Conservation (phyloP, 495 filamentous ascomycete genomes). For the Aspergillus nidulans region DNA sequence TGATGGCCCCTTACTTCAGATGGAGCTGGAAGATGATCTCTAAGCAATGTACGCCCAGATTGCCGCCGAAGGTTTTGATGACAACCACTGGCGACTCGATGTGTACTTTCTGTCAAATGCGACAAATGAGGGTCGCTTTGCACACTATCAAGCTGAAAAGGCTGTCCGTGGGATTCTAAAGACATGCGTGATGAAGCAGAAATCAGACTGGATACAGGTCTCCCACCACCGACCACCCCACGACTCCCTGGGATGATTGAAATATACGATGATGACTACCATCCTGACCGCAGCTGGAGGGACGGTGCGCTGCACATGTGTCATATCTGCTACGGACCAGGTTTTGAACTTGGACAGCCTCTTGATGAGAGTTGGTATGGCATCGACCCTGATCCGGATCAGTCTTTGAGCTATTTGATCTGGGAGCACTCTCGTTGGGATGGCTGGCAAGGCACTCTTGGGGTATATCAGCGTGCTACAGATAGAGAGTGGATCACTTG, state of each 20-base stretch:
- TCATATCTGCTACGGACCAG: neutral
- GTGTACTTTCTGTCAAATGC: slow-evolving; percentile 1
- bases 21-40: slow-evolving; percentile 1
- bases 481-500: neutral
- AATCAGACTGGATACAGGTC: neutral
- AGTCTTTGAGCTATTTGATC: neutral
- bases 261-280: neutral
- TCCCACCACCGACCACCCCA: neutral
- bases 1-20: neutral
- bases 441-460: neutral
- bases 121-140: neutral
- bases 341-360: neutral
- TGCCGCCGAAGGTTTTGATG: neutral
- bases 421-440: neutral
- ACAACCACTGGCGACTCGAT: neutral
- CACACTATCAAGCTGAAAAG: slow-evolving; percentile 5
- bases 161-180: neutral
- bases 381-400: neutral
- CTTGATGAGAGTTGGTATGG: neutral
- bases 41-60: neutral
- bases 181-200: neutral
- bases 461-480: neutral
- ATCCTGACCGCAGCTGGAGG: slow-evolving; percentile 3
- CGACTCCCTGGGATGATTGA: slow-evolving; percentile 4
- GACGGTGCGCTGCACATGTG: neutral